Evolutionary conservation across 805 yeast species (phyloP).

Genomic region (Candida yuanshanica): DNA sequence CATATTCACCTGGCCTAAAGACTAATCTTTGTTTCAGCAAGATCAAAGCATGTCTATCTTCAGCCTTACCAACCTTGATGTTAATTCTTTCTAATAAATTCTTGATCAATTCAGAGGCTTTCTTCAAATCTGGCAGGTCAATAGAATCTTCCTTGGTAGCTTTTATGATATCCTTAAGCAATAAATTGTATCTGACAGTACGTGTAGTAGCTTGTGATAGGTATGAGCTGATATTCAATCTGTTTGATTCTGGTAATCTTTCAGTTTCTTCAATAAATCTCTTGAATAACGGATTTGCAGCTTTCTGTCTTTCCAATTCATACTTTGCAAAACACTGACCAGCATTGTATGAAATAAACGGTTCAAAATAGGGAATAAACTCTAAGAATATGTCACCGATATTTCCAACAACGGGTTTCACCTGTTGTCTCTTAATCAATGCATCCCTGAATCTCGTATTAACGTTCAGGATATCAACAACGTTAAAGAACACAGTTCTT

Average conservation of each 20-base stretch:
- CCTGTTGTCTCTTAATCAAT: conserved; percentile 78
- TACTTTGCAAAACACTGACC: conserved; percentile 93
- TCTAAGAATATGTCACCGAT: conserved; percentile 87
- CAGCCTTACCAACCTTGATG: conserved; percentile 87
- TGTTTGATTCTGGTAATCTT: conserved; percentile 76
- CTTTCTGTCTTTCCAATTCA: conserved; percentile 90
- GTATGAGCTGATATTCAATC: conserved; percentile 88
- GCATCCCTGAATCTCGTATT: conserved; percentile 87
- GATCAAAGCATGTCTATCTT: conserved; percentile 86
- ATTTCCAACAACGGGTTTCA: conserved; percentile 75
- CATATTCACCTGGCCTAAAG: conserved; percentile 76
- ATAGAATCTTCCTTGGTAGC: conserved; percentile 78
- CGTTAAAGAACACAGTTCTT: conserved; percentile 86
- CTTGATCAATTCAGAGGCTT: conserved; percentile 70
- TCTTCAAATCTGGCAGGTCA: conserved; percentile 45
- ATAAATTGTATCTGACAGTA: conserved; percentile 88
- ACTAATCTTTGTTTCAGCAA: conserved; percentile 80
- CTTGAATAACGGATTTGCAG: conserved; percentile 86
- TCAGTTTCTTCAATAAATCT: conserved; percentile 89
- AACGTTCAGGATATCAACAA: conserved; percentile 77
- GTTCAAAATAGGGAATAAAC: conserved; percentile 81
- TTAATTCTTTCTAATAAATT: conserved; percentile 67
- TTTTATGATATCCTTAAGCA: conserved; percentile 77
- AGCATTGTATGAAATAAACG: conserved; percentile 90
- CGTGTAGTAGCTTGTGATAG: conserved; percentile 93